Base-by-base conservation (phyloP, 2,329 filamentous ascomycete species). In the Phialemonium atrogriseum region DNA sequence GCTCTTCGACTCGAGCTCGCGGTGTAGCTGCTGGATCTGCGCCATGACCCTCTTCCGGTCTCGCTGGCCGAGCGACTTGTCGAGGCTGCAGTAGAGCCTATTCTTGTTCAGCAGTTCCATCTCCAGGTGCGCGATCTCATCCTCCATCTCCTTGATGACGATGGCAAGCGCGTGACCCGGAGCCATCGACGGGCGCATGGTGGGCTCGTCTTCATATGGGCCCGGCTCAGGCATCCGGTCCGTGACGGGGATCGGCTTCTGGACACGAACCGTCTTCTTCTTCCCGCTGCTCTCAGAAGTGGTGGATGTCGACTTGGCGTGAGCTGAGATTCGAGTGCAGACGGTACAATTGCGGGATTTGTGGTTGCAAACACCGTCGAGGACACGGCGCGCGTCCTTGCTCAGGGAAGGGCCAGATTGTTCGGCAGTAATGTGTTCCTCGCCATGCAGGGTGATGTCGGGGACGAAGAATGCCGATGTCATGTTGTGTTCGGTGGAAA, bases 121-220 rank as follows among this genome's bases (percentile, higher is more conserved):
- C 55, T 84, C 81, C 32, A 93, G 59, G 51, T 93, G 84, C 10
- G 70, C 68, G 26, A 88, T 70, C 54, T 94, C 87, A 50, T 93
- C 85, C 44, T 84, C 69, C 4, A 93, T 63, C 7, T 77, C 72
- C 57, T 93, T 91, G 52, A 94, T 79, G 14, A 94, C 83, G n/a
- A 79, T 74, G 7, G 83, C 81, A 15, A 94, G 72, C 8, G 86
- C 85, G 25, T 79, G 59, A 5, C 72, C 76, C 0, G 85, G 85
- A 2, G 75, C 62, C 48, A 84, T 79, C 1, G 79, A 68, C 5
- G 80, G 77, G 5, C 81, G 77, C 46, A 80, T 62, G 2, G 73
- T 80, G 3, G 59, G 58, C 29, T 73, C 66, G 24, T 73, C 68
- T 10, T 76, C 70, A 35, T 65, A 49, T n/a, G 34, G 41, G n/a